Percentiles rank a stretch among this genome's conserved stretches.
Conservation (phyloP, 2,329 filamentous ascomycete genomes). For the Penicillium sp. region DNA sequence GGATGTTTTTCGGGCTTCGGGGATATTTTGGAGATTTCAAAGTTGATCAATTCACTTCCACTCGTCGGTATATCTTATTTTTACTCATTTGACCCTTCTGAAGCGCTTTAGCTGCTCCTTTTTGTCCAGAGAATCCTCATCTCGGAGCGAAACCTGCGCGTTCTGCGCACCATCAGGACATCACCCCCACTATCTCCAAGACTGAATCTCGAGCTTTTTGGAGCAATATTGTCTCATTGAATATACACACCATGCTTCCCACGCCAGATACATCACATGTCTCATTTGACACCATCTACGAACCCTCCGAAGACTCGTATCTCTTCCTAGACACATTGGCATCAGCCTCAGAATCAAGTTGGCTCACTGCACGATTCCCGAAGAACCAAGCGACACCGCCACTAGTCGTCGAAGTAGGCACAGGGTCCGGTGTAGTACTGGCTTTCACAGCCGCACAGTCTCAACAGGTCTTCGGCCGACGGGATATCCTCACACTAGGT, state of each 20-base stretch:
- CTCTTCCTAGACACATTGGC: constrained; percentile 89
- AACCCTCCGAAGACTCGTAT: constrained; percentile 94
- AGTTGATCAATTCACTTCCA: not conserved
- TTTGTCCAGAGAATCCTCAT: not conserved
- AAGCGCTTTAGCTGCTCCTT: not conserved
- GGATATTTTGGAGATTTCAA: constrained; percentile 1
- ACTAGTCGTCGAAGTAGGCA: constrained; percentile 78
- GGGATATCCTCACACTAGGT: constrained; percentile 66
- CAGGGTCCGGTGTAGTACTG: constrained; percentile 90
- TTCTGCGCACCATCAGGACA: not conserved
- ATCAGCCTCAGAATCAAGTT: constrained; percentile 62
- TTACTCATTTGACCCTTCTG: not conserved
- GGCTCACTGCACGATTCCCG: constrained; percentile 63
- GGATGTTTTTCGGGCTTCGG: constrained; percentile 3
- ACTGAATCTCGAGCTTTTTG: not conserved
- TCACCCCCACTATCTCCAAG: constrained; percentile 7
- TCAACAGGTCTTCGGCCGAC: constrained; percentile 65
- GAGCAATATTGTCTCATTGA: not conserved
- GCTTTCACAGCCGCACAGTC: constrained; percentile 80
- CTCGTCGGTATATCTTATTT: not conserved
- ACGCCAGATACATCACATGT: constrained; percentile 93
- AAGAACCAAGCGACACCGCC: constrained; percentile 39
- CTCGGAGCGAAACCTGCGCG: not conserved
- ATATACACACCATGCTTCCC: constrained; percentile 66
- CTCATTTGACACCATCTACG: constrained; percentile 82